These are phyloP conservation scores for Cetraspora pellucida DNA, from an alignment of 192 early-diverging fungal genomes.

Conservation along the genomic window DNA sequence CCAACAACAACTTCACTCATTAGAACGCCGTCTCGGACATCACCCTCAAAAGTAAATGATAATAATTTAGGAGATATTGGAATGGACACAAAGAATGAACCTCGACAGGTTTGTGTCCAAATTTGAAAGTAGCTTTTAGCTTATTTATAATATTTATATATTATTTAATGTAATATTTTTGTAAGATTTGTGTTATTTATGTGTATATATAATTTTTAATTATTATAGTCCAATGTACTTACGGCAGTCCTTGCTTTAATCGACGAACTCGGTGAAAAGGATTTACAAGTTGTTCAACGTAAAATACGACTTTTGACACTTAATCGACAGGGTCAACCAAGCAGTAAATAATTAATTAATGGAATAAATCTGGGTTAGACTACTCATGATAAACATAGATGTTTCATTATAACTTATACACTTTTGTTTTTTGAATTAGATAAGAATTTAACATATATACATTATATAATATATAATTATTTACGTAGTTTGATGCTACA, in stretches of 20 bases:
- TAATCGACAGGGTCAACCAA: slow-evolving; percentile 1
- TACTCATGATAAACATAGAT: not conserved
- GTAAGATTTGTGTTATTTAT: not conserved
- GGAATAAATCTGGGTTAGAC: not conserved
- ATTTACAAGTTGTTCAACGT: slow-evolving; percentile 22
- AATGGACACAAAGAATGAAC: not conserved
- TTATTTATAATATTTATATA: not conserved
- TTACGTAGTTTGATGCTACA: not conserved
- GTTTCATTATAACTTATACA: not conserved
- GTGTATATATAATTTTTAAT: not conserved
- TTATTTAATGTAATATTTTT: too few species aligned
- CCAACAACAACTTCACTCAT: not conserved
- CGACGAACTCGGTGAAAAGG: slow-evolving; percentile 23
- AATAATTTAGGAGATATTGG: not conserved
- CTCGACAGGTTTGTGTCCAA: not conserved
- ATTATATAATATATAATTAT: not conserved
- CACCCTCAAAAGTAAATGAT: slow-evolving; percentile 6
- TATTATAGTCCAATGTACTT: slow-evolving; percentile 27
- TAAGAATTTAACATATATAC: not conserved
- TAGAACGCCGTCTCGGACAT: slow-evolving; percentile 11
- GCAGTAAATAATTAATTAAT: not conserved
- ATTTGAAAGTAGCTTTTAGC: not conserved
- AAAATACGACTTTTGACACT: slow-evolving; percentile 20
- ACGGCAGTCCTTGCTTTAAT: slow-evolving; percentile 25
- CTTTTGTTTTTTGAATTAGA: not conserved